Conservation (phyloP, 1,284 basidiomycete genomes). For the Cutaneotrichosporon cavernicola region DNA sequence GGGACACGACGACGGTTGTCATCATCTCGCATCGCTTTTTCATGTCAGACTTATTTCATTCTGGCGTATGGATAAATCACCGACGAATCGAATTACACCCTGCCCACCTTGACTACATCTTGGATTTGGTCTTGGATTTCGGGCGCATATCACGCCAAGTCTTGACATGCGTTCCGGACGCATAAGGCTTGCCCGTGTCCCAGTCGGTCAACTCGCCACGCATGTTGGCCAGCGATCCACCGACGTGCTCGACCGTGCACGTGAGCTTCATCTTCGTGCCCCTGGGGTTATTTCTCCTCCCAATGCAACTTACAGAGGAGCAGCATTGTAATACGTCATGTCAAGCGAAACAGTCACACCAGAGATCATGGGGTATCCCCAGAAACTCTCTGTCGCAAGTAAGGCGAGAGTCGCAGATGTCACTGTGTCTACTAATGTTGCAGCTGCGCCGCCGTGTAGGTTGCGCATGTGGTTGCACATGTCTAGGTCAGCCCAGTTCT, state of each 20-base stretch:
- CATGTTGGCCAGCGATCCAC: constrained; percentile 14
- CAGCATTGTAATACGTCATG: constrained; percentile 36
- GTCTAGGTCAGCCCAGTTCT: constrained; percentile 28
- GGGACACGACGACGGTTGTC: too few relatives aligned
- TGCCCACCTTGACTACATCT: neutral
- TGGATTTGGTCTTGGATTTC: constrained; percentile 10
- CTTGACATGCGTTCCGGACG: constrained; percentile 34
- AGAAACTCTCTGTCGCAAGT: constrained; percentile 38
- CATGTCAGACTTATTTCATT: too few relatives aligned
- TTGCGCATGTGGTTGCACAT: constrained; percentile 36
- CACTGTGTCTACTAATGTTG: constrained; percentile 37
- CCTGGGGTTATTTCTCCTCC: constrained; percentile 1
- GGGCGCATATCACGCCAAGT: constrained; percentile 22
- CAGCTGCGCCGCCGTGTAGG: constrained; percentile 43
- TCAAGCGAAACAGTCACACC: constrained; percentile 41
- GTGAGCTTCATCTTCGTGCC: constrained; percentile 16
- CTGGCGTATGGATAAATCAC: too few relatives aligned
- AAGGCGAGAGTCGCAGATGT: constrained; percentile 9
- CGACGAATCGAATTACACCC: too few relatives aligned
- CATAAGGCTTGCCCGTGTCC: constrained; percentile 27
- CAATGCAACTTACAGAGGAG: constrained; percentile 7
- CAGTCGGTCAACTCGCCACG: constrained; percentile 22
- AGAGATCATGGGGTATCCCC: constrained; percentile 40
- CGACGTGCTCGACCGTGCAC: constrained; percentile 17
- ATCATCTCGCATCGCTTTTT: too few relatives aligned